Conservation (phyloP, 2,329 filamentous ascomycete species). For the Apiospora pterosperma region DNA sequence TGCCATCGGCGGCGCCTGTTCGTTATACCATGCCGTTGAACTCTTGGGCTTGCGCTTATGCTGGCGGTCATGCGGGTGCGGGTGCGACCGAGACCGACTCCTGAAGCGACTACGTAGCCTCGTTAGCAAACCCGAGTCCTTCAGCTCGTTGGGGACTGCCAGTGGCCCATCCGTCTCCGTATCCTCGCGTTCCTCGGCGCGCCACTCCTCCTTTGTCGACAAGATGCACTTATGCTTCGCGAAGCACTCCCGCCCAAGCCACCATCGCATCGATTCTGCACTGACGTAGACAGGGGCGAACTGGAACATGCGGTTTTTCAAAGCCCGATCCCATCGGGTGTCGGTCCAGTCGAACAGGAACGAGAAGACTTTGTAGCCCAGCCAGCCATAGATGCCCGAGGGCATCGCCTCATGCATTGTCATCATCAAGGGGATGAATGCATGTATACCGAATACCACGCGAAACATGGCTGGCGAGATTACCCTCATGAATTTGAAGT, state of each 20-base stretch:
- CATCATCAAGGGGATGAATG: slow-evolving; percentile 95
- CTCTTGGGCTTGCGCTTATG: slow-evolving; percentile 40
- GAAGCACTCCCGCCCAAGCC: slow-evolving; percentile 86
- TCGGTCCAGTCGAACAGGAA: slow-evolving; percentile 91
- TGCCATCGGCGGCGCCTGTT: slow-evolving; percentile 75
- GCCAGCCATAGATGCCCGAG: slow-evolving; percentile 67
- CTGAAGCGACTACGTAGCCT: slow-evolving; percentile 8
- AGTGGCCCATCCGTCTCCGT: slow-evolving; percentile 36
- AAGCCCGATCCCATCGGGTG: slow-evolving; percentile 73
- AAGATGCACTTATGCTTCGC: slow-evolving; percentile 79
- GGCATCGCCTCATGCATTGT: slow-evolving; percentile 68
- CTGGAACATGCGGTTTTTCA: slow-evolving; percentile 82
- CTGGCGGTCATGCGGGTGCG: slow-evolving; percentile 21
- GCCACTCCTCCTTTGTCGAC: slow-evolving; percentile 68
- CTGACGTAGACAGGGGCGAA: slow-evolving; percentile 90
- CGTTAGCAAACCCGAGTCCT: slow-evolving; percentile 8
- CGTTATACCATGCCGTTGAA: slow-evolving; percentile 76
- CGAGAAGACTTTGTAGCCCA: slow-evolving; percentile 86
- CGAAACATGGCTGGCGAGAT: slow-evolving; percentile 76
- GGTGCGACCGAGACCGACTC: slow-evolving; percentile 5
- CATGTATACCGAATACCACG: slow-evolving; percentile 83
- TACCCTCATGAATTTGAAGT: slow-evolving; percentile 86
- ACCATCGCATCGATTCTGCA: slow-evolving; percentile 91
- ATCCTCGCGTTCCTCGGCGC: slow-evolving; percentile 59
- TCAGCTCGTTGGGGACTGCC: slow-evolving; percentile 26